Percentiles rank a stretch among this genome's conserved stretches.
These are phyloP conservation scores for Hemerocallis citrina DNA, from an alignment of 106 monocot species.

Conservation along the genomic window DNA sequence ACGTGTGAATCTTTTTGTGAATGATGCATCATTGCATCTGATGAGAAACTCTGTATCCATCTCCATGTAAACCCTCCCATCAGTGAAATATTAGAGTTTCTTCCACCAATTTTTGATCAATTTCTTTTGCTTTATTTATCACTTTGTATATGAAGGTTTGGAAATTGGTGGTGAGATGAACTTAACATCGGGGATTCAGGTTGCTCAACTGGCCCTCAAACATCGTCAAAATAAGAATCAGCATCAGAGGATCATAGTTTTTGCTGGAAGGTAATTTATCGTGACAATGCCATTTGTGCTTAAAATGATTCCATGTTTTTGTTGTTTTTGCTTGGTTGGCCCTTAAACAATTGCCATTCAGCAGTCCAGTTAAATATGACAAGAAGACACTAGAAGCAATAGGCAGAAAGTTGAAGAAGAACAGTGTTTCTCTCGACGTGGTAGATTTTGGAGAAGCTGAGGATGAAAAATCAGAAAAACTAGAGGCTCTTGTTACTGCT, in stretches of 20 bases:
- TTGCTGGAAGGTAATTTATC: slow-evolving; percentile 77
- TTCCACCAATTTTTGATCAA: neutral
- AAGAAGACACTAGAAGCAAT: slow-evolving; percentile 77
- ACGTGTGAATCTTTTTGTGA: too few relatives aligned
- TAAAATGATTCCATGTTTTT: neutral
- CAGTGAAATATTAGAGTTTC: too few relatives aligned
- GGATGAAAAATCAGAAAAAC: slow-evolving; percentile 84
- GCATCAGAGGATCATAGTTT: slow-evolving; percentile 94
- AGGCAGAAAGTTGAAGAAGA: slow-evolving; percentile 89
- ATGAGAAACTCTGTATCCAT: too few relatives aligned
- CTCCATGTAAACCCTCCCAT: too few relatives aligned
- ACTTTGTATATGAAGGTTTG: slow-evolving; percentile 33
- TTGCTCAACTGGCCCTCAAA: slow-evolving; percentile 97
- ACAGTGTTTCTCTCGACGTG: slow-evolving; percentile 90
- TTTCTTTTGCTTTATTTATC: neutral
- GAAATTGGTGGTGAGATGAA: slow-evolving; percentile 85
- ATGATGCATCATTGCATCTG: too few relatives aligned
- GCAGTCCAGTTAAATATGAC: slow-evolving; percentile 80
- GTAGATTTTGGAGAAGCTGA: slow-evolving; percentile 91
- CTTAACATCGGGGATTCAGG: slow-evolving; percentile 82
- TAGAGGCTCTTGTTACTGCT: slow-evolving; percentile 72
- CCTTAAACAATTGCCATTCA: too few relatives aligned
- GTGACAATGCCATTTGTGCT: neutral
- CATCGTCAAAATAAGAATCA: slow-evolving; percentile 97
- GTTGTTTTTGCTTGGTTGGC: too few relatives aligned